Percentiles rank a stretch among this genome's conserved stretches.
Evolutionary conservation across 345 rosid genomes (phyloP).

Genomic region (Populus davidiana): DNA sequence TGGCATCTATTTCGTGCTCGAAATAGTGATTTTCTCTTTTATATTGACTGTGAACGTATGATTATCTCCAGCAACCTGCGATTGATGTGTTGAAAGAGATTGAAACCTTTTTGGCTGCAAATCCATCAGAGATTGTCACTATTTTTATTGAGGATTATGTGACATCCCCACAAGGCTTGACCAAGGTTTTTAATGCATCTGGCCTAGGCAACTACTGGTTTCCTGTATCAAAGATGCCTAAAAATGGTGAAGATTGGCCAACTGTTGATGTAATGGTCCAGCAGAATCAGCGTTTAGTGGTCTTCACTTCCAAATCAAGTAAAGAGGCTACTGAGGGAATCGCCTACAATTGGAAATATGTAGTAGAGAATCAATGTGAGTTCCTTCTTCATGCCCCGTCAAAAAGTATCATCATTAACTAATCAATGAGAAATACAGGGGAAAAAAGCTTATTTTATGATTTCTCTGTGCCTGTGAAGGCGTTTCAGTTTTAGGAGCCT

Average conservation of each 20-base stretch:
- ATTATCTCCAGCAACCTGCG: conserved; percentile 67
- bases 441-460: too few relatives aligned
- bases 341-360: conserved; percentile 86
- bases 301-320: conserved; percentile 66
- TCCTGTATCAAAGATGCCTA: conserved; percentile 81
- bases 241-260: conserved; percentile 85
- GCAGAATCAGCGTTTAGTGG: conserved; percentile 76
- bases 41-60: neutral
- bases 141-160: conserved; percentile 95
- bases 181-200: conserved; percentile 74
- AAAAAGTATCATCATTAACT: neutral
- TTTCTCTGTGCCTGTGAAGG: too few relatives aligned
- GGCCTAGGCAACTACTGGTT: conserved; percentile 64
- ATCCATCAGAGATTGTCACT: conserved; percentile 80
- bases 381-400: neutral
- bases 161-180: conserved; percentile 63
- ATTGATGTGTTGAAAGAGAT: conserved; percentile 72
- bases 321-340: conserved; percentile 90
- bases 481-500: too few relatives aligned
- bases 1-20: neutral
- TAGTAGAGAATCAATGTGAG: conserved; percentile 86
- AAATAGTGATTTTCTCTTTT: neutral
- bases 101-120: conserved; percentile 55
- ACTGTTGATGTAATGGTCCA: conserved; percentile 80
- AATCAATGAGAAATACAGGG: too few relatives aligned